Conservation (phyloP, 768 basidiomycete species). For the Tephrocybe sp. region DNA sequence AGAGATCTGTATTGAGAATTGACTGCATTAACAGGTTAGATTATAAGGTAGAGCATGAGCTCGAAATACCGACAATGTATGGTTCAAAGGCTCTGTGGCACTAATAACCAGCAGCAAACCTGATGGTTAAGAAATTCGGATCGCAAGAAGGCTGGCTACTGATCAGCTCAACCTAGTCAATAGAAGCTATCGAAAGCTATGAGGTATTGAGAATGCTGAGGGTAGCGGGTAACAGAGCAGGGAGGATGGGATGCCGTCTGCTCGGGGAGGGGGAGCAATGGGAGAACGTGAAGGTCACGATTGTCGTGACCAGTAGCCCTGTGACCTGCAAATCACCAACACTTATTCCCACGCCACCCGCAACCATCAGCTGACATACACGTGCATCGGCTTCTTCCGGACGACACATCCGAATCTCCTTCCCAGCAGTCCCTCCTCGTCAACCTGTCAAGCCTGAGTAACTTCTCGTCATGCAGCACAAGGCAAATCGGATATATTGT, state of each 20-base stretch:
- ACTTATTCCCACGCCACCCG: slow-evolving; percentile 25
- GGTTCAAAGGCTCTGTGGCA: slow-evolving; percentile 1
- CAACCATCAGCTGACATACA: slow-evolving; percentile 16
- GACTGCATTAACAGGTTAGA: neutral
- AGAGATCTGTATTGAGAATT: neutral
- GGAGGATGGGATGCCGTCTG: slow-evolving; percentile 5
- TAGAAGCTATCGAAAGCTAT: neutral
- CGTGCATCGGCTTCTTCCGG: slow-evolving; percentile 11
- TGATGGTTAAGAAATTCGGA: slow-evolving; percentile 4
- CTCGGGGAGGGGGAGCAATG: slow-evolving; percentile 13
- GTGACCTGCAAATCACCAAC: slow-evolving; percentile 26
- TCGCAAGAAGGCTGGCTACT: neutral
- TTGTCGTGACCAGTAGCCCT: slow-evolving; percentile 27
- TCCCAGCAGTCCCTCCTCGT: neutral
- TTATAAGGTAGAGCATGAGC: neutral
- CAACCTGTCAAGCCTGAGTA: neutral
- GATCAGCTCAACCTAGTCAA: neutral
- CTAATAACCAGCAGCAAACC: neutral
- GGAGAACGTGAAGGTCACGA: slow-evolving; percentile 30
- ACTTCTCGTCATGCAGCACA: neutral
- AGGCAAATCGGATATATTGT: slow-evolving; percentile 8
- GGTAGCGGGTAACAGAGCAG: neutral
- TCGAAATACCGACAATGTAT: slow-evolving; percentile 3
- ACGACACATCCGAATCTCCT: neutral
- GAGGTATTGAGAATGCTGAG: neutral